A percentile compares a stretch with the other conserved stretches of the same genome.
Conservation (phyloP, 1,284 basidiomycete species). For the Wallemia ichthyophaga region DNA sequence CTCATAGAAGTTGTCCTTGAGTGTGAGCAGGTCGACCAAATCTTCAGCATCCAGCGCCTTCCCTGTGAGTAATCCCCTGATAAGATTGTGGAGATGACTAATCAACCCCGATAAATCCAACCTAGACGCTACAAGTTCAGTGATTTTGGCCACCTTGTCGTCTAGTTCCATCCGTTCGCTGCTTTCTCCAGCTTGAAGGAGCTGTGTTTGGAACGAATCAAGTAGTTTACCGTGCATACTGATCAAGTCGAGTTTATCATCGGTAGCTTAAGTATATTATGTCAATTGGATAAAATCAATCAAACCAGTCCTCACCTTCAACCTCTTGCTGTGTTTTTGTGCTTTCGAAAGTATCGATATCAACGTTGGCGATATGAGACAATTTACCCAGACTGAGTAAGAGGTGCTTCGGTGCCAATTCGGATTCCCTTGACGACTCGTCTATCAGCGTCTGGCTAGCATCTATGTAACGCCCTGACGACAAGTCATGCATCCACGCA, state of each 20-base stretch:
- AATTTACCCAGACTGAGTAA: slow-evolving; percentile 78
- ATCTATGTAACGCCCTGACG: slow-evolving; percentile 30
- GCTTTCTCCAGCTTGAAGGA: neutral
- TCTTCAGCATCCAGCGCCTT: slow-evolving; percentile 18
- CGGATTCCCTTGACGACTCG: slow-evolving; percentile 27
- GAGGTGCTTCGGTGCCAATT: slow-evolving; percentile 39
- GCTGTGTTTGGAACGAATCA: slow-evolving; percentile 5
- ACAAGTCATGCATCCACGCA: slow-evolving; percentile 73
- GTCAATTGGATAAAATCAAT: neutral
- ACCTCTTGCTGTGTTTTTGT: slow-evolving; percentile 12
- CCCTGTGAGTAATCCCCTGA: slow-evolving; percentile 9
- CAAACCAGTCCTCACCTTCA: slow-evolving; percentile 12
- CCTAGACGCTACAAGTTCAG: neutral
- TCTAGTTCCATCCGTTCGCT: neutral
- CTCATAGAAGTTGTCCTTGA: slow-evolving; percentile 18
- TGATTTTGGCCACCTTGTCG: neutral
- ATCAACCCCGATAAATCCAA: neutral
- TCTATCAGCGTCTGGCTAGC: slow-evolving; percentile 34
- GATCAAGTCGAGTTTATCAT: slow-evolving; percentile 23
- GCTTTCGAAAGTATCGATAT: slow-evolving; percentile 12
- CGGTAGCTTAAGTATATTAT: slow-evolving; percentile 12
- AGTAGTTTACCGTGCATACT: slow-evolving; percentile 22
- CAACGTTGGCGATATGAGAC: slow-evolving; percentile 40
- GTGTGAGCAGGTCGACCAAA: slow-evolving; percentile 22
- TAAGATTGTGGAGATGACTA: neutral